These are phyloP conservation scores for Geotrichum candidum DNA, from an alignment of 1,139 yeast species.

Conservation along the genomic window DNA sequence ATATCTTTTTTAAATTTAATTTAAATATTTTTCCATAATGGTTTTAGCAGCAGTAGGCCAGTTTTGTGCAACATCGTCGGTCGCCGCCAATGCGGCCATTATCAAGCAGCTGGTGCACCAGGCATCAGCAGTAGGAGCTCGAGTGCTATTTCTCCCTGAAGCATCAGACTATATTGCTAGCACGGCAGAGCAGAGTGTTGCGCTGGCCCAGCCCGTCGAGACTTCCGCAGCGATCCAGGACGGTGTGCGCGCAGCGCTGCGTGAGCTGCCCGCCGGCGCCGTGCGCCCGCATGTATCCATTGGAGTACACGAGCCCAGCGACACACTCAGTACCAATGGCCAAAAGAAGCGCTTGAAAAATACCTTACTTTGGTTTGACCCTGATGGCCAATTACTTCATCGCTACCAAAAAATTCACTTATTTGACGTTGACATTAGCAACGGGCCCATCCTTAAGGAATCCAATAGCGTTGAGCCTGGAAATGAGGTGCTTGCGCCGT, in stretches of 20 bases:
- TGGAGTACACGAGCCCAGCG: conserved; percentile 79
- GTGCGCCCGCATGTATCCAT: conserved; percentile 45
- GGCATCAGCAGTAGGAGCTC: conserved; percentile 56
- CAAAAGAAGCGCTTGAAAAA: conserved; percentile 50
- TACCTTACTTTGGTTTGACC: conserved; percentile 63
- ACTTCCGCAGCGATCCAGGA: conserved; percentile 45
- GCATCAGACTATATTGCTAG: conserved; percentile 84
- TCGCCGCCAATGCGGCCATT: conserved; percentile 51
- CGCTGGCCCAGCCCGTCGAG: conserved; percentile 49
- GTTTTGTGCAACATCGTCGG: conserved; percentile 64
- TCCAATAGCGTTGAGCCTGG: conserved; percentile 84
- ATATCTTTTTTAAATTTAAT: too few species aligned
- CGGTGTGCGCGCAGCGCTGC: conserved; percentile 47
- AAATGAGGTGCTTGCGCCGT: conserved; percentile 46
- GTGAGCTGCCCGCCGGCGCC: conserved; percentile 31
- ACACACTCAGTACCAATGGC: conserved; percentile 20
- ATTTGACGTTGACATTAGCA: conserved; percentile 76
- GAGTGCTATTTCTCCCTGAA: conserved; percentile 79
- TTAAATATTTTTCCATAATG: conserved; percentile 31
- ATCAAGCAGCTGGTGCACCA: conserved; percentile 54
- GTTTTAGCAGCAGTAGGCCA: conserved; percentile 80
- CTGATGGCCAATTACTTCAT: conserved; percentile 56
- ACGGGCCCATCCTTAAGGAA: conserved; percentile 56
- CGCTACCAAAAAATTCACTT: conserved; percentile 81
- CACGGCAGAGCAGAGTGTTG: conserved; percentile 58